A percentile compares a stretch with the other conserved stretches of the same genome.
phyloP scores from a whole-genome alignment of 495 filamentous ascomycete genomes.

The Podospora conica region DNA sequence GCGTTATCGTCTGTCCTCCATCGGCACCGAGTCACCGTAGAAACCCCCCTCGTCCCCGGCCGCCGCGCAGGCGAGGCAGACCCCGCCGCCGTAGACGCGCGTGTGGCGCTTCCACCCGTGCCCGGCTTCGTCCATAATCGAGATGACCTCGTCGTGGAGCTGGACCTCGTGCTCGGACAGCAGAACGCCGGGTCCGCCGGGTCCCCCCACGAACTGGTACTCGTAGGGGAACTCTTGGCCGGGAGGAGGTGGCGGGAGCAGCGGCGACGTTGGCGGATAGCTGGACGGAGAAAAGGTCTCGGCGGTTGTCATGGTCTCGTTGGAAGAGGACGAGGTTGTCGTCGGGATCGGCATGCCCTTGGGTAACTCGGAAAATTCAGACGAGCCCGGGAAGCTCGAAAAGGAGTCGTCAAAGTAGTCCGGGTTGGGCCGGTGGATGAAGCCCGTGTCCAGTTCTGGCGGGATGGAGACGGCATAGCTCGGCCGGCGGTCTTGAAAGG shows the following conservation, averaged over 20 bases:
- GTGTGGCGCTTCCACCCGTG: constrained; percentile 46
- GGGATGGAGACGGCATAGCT: constrained; percentile 34
- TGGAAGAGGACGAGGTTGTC: constrained; percentile 11
- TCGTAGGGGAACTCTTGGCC: constrained; percentile 22
- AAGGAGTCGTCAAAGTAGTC: constrained; percentile 32
- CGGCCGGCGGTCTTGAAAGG: constrained; percentile 35
- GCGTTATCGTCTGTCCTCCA: constrained; percentile 37
- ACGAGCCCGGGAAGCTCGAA: constrained; percentile 25
- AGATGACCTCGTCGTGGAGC: constrained; percentile 39
- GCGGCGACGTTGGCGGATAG: constrained; percentile 38
- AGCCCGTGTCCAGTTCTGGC: constrained; percentile 31
- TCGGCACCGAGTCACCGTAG: constrained; percentile 45
- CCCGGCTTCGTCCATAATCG: constrained; percentile 39
- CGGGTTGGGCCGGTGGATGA: constrained; percentile 38
- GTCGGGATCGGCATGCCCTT: constrained; percentile 26
- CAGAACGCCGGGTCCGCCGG: constrained; percentile 20
- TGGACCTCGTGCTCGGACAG: constrained; percentile 28
- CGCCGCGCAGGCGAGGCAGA: constrained; percentile 42
- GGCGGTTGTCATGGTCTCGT: constrained; percentile 17
- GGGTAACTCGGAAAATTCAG: constrained; percentile 22
- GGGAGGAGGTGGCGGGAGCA: constrained; percentile 34
- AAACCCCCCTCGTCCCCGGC: constrained; percentile 37
- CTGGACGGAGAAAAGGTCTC: constrained; percentile 36
- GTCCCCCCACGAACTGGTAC: constrained; percentile 27
- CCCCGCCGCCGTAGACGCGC: constrained; percentile 45